phyloP scores from a whole-genome alignment of 140 eudicot genomes.

The Bidens hawaiensis region DNA sequence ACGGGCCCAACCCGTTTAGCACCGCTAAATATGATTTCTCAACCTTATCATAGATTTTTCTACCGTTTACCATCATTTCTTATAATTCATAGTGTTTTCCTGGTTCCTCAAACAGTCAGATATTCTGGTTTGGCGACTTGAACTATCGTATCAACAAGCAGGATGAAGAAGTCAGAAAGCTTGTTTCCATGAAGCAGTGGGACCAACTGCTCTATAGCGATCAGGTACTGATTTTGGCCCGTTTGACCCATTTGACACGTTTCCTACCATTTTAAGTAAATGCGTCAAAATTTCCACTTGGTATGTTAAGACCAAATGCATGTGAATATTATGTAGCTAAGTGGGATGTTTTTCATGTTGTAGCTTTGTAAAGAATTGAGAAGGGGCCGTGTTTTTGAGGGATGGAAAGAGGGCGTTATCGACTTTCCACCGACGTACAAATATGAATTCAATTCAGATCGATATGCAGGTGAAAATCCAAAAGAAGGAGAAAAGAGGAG shows the following conservation, averaged over 20 bases:
- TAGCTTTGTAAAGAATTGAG: constrained; percentile 76
- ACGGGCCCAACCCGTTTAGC: too few relatives aligned
- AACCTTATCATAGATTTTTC: neutral
- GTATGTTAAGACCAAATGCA: neutral
- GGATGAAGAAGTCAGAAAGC: constrained; percentile 77
- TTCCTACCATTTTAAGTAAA: neutral
- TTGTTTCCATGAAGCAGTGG: constrained; percentile 69
- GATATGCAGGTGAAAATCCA: constrained; percentile 76
- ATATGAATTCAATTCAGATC: constrained; percentile 75
- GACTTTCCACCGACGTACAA: constrained; percentile 90
- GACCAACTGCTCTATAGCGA: constrained; percentile 67
- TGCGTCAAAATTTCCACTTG: neutral
- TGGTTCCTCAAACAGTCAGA: constrained; percentile 58
- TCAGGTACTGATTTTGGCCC: constrained; percentile 50
- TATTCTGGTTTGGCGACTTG: constrained; percentile 98
- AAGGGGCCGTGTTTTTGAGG: constrained; percentile 75
- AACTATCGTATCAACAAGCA: constrained; percentile 89
- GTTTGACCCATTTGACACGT: neutral
- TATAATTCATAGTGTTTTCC: neutral
- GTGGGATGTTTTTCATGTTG: constrained; percentile 15
- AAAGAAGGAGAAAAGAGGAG: constrained; percentile 96
- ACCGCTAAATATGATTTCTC: neutral
- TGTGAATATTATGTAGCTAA: constrained; percentile 7
- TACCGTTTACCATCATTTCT: neutral
- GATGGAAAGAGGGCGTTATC: constrained; percentile 87